These are phyloP conservation scores for Phytophthora uliginosa DNA, from an alignment of 352 stramenopile species.

Conservation along the genomic window DNA sequence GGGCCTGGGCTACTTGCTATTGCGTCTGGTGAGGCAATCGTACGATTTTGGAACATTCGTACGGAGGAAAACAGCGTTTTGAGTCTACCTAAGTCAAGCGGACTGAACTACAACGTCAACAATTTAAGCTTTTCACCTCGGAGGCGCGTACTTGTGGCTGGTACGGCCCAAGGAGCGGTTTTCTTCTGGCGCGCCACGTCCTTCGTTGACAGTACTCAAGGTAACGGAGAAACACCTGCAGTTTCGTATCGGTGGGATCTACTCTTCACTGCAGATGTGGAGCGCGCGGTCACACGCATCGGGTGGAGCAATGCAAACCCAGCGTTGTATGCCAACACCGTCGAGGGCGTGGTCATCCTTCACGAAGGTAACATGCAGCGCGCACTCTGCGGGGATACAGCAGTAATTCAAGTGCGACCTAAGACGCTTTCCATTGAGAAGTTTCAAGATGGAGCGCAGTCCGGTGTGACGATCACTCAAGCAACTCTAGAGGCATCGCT, in stretches of 20 bases:
- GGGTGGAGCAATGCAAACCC: conserved; percentile 77
- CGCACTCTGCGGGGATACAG: conserved; percentile 80
- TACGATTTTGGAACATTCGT: conserved; percentile 95
- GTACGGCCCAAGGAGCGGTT: conserved; percentile 86
- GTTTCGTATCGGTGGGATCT: conserved; percentile 78
- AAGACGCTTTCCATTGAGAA: conserved; percentile 82
- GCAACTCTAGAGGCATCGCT: conserved; percentile 70
- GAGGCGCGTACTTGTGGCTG: conserved; percentile 89
- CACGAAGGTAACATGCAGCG: conserved; percentile 91
- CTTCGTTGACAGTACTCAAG: conserved; percentile 33
- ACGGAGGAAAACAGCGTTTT: conserved; percentile 95
- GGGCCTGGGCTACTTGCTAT: conserved; percentile 92
- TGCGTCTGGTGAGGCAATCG: conserved; percentile 87
- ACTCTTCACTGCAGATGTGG: conserved; percentile 70
- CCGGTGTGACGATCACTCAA: conserved; percentile 64
- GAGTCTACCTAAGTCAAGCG: conserved; percentile 67
- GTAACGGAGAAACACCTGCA: conserved; percentile 11
- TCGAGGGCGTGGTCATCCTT: conserved; percentile 80
- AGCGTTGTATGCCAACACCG: conserved; percentile 77
- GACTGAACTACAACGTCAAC: conserved; percentile 75
- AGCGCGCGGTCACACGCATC: conserved; percentile 55
- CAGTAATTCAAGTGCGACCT: conserved; percentile 84
- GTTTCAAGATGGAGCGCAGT: conserved; percentile 66
- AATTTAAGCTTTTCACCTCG: conserved; percentile 91
- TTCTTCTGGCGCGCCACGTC: conserved; percentile 92